phyloP scores from a whole-genome alignment of 2,329 filamentous ascomycete genomes.

The Pestalotiopsis sp. region DNA sequence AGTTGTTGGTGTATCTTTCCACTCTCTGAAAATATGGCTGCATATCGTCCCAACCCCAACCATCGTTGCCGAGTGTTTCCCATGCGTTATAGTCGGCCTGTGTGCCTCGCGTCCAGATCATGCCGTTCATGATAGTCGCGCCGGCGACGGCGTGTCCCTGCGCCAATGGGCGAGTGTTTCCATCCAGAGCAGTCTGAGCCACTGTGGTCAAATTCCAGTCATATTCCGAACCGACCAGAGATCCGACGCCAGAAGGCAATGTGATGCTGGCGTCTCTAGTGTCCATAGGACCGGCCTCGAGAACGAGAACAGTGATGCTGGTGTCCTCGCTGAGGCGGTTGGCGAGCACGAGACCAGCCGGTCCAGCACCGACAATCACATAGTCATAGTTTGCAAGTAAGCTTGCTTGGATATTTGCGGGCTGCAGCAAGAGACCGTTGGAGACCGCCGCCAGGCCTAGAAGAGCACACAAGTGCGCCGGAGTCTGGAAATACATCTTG shows the following conservation, averaged over 20 bases:
- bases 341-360: constrained; percentile 20
- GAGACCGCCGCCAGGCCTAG: background rate
- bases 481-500: background rate
- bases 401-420: background rate
- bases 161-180: constrained; percentile 32
- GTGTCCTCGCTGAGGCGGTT: constrained; percentile 21
- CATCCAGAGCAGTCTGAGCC: constrained; percentile 27
- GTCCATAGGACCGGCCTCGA: constrained; percentile 9
- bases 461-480: background rate
- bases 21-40: constrained; percentile 47
- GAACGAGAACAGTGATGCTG: constrained; percentile 4
- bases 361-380: constrained; percentile 21
- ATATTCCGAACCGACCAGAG: constrained; percentile 15
- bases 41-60: constrained; percentile 41
- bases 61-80: constrained; percentile 37
- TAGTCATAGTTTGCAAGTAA: constrained; percentile 18
- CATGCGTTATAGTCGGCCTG: constrained; percentile 39
- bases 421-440: constrained; percentile 6
- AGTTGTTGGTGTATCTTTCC: constrained; percentile 9
- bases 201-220: constrained; percentile 26
- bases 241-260: constrained; percentile 1
- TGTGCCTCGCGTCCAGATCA: constrained; percentile 38
- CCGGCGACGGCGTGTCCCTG: constrained; percentile 37
- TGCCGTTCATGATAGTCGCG: constrained; percentile 37
- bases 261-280: background rate